These are phyloP conservation scores for Rhodotorula glutinis DNA, from an alignment of 1,284 basidiomycete species.

Conservation along the genomic window DNA sequence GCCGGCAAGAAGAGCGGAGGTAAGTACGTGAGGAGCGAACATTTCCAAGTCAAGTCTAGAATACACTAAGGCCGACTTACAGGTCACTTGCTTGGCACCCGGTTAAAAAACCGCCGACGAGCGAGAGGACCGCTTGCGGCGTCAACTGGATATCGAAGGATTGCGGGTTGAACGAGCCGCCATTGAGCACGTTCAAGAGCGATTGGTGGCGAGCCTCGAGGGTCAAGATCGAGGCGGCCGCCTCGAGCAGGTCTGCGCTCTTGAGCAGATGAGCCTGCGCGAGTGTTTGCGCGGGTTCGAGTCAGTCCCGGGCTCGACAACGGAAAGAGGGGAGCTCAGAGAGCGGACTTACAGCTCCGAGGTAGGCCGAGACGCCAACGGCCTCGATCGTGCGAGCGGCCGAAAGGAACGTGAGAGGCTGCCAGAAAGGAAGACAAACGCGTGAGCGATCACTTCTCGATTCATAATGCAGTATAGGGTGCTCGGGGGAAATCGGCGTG, in stretches of 20 bases:
- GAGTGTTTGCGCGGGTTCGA: neutral
- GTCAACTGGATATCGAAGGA: slow-evolving; percentile 68
- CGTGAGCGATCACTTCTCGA: too few species aligned
- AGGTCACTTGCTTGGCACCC: slow-evolving; percentile 58
- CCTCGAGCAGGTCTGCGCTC: slow-evolving; percentile 63
- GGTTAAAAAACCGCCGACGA: slow-evolving; percentile 68
- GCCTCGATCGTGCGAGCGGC: slow-evolving; percentile 75
- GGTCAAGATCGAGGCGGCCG: slow-evolving; percentile 73
- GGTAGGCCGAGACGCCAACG: slow-evolving; percentile 68
- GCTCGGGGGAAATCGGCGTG: too few species aligned
- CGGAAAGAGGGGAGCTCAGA: neutral
- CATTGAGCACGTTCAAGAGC: slow-evolving; percentile 65
- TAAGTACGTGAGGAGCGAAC: neutral
- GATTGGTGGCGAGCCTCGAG: slow-evolving; percentile 67
- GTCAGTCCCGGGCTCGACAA: neutral
- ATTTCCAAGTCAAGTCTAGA: too few species aligned
- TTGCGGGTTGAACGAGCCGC: slow-evolving; percentile 60
- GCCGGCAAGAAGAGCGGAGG: slow-evolving; percentile 48
- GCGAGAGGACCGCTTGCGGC: slow-evolving; percentile 67
- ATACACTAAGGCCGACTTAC: too few species aligned
- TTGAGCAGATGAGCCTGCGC: slow-evolving; percentile 18
- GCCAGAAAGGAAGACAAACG: too few species aligned
- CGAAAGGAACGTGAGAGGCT: slow-evolving; percentile 61
- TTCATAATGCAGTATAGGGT: too few species aligned
- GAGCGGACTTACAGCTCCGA: slow-evolving; percentile 52